Percentiles rank a stretch among this genome's conserved stretches.
phyloP scores from a whole-genome alignment of 768 basidiomycete species.

The Boletus patriciae region DNA sequence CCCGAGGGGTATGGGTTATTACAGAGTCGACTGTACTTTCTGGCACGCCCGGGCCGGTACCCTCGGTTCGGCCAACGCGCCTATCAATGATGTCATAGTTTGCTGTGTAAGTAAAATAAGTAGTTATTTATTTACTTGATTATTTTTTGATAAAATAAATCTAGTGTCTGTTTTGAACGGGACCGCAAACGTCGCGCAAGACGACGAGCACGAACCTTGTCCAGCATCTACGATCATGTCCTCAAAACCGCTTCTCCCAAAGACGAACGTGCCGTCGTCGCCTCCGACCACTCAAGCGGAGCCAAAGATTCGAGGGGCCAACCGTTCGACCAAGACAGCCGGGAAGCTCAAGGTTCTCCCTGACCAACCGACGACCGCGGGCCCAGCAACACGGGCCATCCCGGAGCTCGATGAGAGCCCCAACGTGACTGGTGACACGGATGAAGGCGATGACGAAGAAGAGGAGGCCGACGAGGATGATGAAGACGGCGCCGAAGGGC shows the following conservation, averaged over 20 bases:
- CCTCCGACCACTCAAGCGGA: slow-evolving; percentile 32
- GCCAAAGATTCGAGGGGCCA: slow-evolving; percentile 66
- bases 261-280: slow-evolving; percentile 23
- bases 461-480: slow-evolving; percentile 53
- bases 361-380: slow-evolving; percentile 66
- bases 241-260: slow-evolving; percentile 33
- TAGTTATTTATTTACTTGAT: slow-evolving; percentile 10
- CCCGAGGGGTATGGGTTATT: no score
- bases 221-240: slow-evolving; percentile 24
- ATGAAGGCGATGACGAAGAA: slow-evolving; percentile 67
- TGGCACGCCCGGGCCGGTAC: no score
- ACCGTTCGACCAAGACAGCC: slow-evolving; percentile 76
- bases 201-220: slow-evolving; percentile 17
- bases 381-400: slow-evolving; percentile 30
- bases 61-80: neutral
- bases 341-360: slow-evolving; percentile 89
- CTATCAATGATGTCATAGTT: slow-evolving; percentile 17
- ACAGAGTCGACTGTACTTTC: no score
- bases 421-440: slow-evolving; percentile 59
- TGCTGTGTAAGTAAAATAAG: neutral
- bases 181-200: slow-evolving; percentile 5
- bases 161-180: slow-evolving; percentile 12
- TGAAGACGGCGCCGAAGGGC: slow-evolving; percentile 57
- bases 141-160: slow-evolving; percentile 3
- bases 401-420: slow-evolving; percentile 42